Conservation (phyloP, 805 yeast genomes). For the Blastobotrys chiropterorum region DNA sequence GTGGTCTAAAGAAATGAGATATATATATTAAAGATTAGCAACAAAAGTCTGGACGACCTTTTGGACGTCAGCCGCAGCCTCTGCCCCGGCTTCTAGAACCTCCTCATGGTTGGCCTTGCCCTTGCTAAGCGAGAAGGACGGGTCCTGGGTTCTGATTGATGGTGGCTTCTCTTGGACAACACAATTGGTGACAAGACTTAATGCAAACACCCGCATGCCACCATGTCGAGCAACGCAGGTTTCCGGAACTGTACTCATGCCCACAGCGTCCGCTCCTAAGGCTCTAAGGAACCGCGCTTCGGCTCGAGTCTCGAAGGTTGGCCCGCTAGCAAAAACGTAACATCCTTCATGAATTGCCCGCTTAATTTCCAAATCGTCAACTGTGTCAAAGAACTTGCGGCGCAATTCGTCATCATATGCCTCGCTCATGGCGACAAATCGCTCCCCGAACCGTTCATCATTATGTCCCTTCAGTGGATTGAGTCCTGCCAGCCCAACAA, state of each 20-base stretch:
- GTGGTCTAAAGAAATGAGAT: too few species aligned
- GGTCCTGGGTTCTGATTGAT: conserved; percentile 21
- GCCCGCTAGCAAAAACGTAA: conserved; percentile 83
- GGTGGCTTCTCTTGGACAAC: conserved; percentile 55
- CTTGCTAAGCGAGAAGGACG: conserved; percentile 25
- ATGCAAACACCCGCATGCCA: conserved; percentile 74
- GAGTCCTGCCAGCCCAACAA: conserved; percentile 85
- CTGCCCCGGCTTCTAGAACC: conserved; percentile 74
- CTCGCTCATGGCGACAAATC: conserved; percentile 83
- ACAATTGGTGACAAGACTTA: conserved; percentile 80
- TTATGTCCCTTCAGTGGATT: conserved; percentile 89
- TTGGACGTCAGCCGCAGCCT: conserved; percentile 79
- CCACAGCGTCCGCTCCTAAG: conserved; percentile 90
- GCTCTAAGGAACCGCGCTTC: conserved; percentile 70
- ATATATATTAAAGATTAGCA: conserved; percentile 5
- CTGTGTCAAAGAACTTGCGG: conserved; percentile 49
- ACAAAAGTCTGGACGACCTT: conserved; percentile 40
- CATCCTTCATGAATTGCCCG: conserved; percentile 81
- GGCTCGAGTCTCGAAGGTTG: conserved; percentile 89
- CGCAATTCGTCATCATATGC: conserved; percentile 79
- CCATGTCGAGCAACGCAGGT: conserved; percentile 87
- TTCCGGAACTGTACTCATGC: conserved; percentile 98
- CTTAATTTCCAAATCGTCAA: conserved; percentile 39
- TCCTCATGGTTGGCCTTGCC: conserved; percentile 92
- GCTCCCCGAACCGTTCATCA: conserved; percentile 69